These are phyloP conservation scores for Furcasterigmium furcatum DNA, from an alignment of 2,329 filamentous ascomycete species.

Conservation along the genomic window DNA sequence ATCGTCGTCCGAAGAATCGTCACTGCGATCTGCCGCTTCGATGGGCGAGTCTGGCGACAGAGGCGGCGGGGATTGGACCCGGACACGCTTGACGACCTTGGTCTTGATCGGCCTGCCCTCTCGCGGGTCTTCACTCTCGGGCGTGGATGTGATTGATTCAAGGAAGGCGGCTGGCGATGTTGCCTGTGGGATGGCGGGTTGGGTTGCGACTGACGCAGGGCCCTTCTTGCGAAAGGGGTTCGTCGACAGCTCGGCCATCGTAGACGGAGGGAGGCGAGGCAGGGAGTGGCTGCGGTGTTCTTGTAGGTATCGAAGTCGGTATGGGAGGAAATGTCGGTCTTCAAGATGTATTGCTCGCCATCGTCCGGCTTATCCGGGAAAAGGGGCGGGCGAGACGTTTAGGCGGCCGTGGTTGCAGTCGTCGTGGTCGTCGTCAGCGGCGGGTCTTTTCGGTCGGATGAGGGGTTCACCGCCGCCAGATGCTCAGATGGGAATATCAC, in stretches of 20 bases:
- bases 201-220: slow-evolving; percentile 8
- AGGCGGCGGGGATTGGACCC: slow-evolving; percentile 62
- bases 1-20: slow-evolving; percentile 26
- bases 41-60: slow-evolving; percentile 31
- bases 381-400: background rate
- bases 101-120: slow-evolving; percentile 13
- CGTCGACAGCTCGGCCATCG: slow-evolving; percentile 36
- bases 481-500: background rate
- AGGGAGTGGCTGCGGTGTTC: background rate
- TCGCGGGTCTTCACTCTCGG: slow-evolving; percentile 16
- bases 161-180: slow-evolving; percentile 19
- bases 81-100: slow-evolving; percentile 64
- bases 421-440: background rate
- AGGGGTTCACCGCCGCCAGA: background rate
- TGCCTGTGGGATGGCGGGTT: slow-evolving; percentile 15
- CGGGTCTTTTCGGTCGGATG: background rate
- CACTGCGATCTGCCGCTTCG: slow-evolving; percentile 17
- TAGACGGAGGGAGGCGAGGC: slow-evolving; percentile 9
- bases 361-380: slow-evolving; percentile 7
- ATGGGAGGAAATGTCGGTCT: background rate
- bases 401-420: background rate
- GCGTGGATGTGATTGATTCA: slow-evolving; percentile 18
- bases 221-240: slow-evolving; percentile 51
- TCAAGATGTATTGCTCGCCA: slow-evolving; percentile 2
- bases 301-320: slow-evolving; percentile 3